Conservation (phyloP, 192 early-diverging fungal genomes). For the Rhizoclosmatium globosum region DNA sequence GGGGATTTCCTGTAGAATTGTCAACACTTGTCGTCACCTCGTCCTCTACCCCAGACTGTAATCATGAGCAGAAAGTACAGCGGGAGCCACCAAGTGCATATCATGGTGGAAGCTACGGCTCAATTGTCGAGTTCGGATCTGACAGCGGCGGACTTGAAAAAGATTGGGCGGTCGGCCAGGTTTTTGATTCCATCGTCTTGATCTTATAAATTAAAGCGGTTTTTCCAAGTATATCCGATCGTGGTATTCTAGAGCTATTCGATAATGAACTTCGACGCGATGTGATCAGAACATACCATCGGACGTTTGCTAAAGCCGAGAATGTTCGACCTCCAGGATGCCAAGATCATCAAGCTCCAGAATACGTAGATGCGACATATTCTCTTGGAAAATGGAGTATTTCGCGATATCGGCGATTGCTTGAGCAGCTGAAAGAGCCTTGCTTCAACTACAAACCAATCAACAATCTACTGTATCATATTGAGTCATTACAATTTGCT, state of each 20-base stretch:
- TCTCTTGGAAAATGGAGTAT: conserved; percentile 45
- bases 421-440: conserved; percentile 31
- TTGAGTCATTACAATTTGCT: conserved; percentile 39
- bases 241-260: conserved; percentile 30
- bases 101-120: conserved; percentile 12
- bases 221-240: conserved; percentile 18
- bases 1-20: too few relatives aligned
- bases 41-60: too few relatives aligned
- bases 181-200: neutral
- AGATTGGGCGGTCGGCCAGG: conserved; percentile 31
- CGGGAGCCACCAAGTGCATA: conserved; percentile 13
- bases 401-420: conserved; percentile 38
- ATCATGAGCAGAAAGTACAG: neutral
- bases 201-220: neutral
- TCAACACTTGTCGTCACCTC: too few relatives aligned
- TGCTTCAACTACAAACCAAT: conserved; percentile 26
- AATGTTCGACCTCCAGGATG: neutral
- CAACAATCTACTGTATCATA: conserved; percentile 22
- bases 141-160: conserved; percentile 7
- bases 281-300: conserved; percentile 23
- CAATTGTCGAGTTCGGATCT: conserved; percentile 1
- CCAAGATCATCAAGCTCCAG: neutral
- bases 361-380: conserved; percentile 42
- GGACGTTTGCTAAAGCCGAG: neutral
- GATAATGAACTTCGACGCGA: conserved; percentile 31